Base-by-base conservation (phyloP, 345 rosid species). In the Pugionium dolabratum region DNA sequence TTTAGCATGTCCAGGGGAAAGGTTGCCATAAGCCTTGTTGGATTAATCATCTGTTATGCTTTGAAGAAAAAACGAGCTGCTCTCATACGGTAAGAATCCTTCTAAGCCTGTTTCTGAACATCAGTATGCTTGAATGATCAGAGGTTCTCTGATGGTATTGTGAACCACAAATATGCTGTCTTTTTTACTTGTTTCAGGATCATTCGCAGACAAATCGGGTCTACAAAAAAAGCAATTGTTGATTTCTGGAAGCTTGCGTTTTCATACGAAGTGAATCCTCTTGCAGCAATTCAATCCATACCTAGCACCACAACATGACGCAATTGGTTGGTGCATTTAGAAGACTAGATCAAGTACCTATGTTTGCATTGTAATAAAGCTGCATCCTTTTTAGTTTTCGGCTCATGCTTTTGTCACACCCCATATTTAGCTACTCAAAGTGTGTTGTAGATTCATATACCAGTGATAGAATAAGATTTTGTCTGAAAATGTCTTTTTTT, bases 171-270 rank as follows among this genome's bases (percentile, higher is more conserved):
- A 8, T 45, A 49, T 49, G 18, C 32, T 43, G 5, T 11, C 6
- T 39, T 25, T 63, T 31, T 39, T 67, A 47, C 47, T 39, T 46
- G 49, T 74, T 71, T 70, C 82, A 92, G 98, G 81, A 48, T 76
- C 43, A 62, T 83, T 28, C 69, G 67, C 45, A 79, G 77, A 71
- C 86, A 77, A 64, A 66, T 74, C 64, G 55, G 65, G 42, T 72
- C 77, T 5, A 26, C 76, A 28, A 88, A 79, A 79, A 88, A 84
- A 63, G 81, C 85, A 37, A 34, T 90, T 64, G 66, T 77, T 44
- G 97, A 94, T 67, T 79, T 90, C 54, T 94, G 97, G 96, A 83
- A 76, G 75, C 96, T 90, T 32, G 86, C 95, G 55, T 90, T 94
- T 71, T 88, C 99, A 25, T 88, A 85, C 78, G 97, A 94, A 60